phyloP scores from a whole-genome alignment of 176 grass and related monocot species.

The Cenchrus purpureus region DNA sequence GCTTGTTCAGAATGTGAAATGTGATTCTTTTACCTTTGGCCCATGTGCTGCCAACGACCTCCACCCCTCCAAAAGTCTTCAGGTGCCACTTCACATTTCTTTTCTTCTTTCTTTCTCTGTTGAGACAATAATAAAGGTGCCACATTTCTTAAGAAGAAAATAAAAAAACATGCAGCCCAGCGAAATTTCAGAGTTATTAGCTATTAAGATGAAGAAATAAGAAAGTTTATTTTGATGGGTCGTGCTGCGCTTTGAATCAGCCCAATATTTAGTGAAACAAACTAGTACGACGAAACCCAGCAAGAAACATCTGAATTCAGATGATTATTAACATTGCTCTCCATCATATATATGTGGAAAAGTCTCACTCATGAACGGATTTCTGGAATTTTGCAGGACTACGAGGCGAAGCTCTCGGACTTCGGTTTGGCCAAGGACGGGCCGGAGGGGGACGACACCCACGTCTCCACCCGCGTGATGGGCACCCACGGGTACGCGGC shows the following conservation, averaged over 20 bases:
- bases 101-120: no score
- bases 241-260: no score
- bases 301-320: no score
- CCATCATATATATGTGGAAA: no score
- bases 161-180: neutral
- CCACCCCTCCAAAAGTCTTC: neutral
- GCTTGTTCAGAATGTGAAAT: neutral
- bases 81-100: neutral
- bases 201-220: no score
- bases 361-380: no score
- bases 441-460: constrained; percentile 73
- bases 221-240: neutral
- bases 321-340: no score
- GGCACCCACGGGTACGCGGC: constrained; percentile 92
- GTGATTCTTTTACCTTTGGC: neutral
- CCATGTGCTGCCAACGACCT: neutral
- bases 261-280: no score
- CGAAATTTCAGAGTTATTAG: neutral
- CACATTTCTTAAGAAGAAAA: neutral
- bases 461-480: constrained; percentile 89
- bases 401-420: constrained; percentile 85
- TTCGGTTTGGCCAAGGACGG: constrained; percentile 89
- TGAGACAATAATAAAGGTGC: neutral
- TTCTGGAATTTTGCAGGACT: constrained; percentile 42
- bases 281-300: no score